A percentile compares a stretch with the other conserved stretches of the same genome.
phyloP scores from a whole-genome alignment of 1,139 yeast genomes.

The Pichia sp. region DNA sequence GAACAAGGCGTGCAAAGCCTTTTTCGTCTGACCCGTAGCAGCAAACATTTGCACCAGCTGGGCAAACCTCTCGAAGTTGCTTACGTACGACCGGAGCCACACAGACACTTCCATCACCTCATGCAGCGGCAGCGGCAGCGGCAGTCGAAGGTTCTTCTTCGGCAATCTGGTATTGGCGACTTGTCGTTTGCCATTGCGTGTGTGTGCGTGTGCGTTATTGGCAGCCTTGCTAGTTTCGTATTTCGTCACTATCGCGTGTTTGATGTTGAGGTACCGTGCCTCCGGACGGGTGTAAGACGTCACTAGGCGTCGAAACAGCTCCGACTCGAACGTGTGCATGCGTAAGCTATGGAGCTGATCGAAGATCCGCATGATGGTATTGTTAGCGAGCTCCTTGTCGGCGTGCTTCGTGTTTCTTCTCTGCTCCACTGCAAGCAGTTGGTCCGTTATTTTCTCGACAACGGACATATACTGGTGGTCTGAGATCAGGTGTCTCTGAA shows the following conservation, averaged over 20 bases:
- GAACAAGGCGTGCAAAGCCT: slow-evolving; percentile 5
- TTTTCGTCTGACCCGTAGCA: slow-evolving; percentile 7
- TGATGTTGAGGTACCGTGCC: slow-evolving; percentile 5
- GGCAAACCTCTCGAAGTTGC: slow-evolving; percentile 16
- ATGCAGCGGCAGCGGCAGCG: slow-evolving; percentile 4
- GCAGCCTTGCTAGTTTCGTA: slow-evolving; percentile 8
- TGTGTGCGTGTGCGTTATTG: not conserved
- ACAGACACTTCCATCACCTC: slow-evolving; percentile 9
- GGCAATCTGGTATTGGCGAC: not conserved
- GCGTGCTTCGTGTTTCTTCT: not conserved
- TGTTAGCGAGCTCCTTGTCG: slow-evolving; percentile 1
- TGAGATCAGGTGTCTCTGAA: slow-evolving; percentile 4
- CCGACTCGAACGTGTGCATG: slow-evolving; percentile 5
- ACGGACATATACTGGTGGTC: slow-evolving; percentile 1
- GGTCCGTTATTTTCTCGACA: slow-evolving; percentile 8
- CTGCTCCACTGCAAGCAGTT: not conserved
- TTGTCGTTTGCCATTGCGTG: not conserved
- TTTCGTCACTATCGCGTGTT: slow-evolving; percentile 4
- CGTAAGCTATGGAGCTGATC: slow-evolving; percentile 15
- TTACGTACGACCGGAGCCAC: slow-evolving; percentile 16
- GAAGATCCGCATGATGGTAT: slow-evolving; percentile 11
- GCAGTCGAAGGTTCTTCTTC: not conserved
- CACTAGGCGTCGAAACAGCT: slow-evolving; percentile 13
- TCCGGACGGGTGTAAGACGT: slow-evolving; percentile 2
- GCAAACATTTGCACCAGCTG: slow-evolving; percentile 18